Percentiles rank a stretch among this genome's conserved stretches.
phyloP scores from a whole-genome alignment of 495 filamentous ascomycete genomes.

The Viridothelium virens region DNA sequence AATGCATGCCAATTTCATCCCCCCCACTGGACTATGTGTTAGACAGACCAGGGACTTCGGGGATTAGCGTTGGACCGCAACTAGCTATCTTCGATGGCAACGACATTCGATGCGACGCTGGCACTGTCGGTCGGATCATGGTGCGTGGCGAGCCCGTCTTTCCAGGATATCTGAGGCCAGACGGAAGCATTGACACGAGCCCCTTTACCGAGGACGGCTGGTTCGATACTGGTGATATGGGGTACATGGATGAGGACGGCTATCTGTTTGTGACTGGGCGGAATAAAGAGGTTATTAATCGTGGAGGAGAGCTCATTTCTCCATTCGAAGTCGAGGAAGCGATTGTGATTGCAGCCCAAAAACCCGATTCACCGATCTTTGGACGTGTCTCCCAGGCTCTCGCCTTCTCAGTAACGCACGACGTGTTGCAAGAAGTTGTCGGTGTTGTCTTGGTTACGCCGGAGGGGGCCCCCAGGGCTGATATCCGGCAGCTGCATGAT shows the following conservation, averaged over 20 bases:
- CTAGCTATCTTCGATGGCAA: slow-evolving; percentile 35
- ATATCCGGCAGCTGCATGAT: slow-evolving; percentile 36
- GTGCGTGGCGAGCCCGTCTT: slow-evolving; percentile 42
- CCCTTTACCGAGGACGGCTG: slow-evolving; percentile 38
- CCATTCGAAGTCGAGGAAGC: slow-evolving; percentile 38
- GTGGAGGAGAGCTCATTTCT: slow-evolving; percentile 74
- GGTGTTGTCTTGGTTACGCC: slow-evolving; percentile 38
- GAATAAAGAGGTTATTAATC: slow-evolving; percentile 81
- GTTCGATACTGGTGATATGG: slow-evolving; percentile 46
- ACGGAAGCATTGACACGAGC: slow-evolving; percentile 33
- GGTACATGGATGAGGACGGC: slow-evolving; percentile 49
- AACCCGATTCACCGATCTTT: slow-evolving; percentile 30
- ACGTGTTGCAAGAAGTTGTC: slow-evolving; percentile 42
- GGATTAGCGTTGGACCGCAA: slow-evolving; percentile 38
- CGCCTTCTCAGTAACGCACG: slow-evolving; percentile 39
- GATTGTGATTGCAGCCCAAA: slow-evolving; percentile 25
- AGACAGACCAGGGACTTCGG: slow-evolving; percentile 40
- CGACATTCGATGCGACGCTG: slow-evolving; percentile 17
- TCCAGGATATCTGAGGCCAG: slow-evolving; percentile 36
- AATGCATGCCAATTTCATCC: slow-evolving; percentile 44
- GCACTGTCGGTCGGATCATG: slow-evolving; percentile 36
- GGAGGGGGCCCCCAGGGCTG: slow-evolving; percentile 27
- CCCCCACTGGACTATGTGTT: slow-evolving; percentile 38
- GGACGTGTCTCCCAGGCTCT: slow-evolving; percentile 36
- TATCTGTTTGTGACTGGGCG: slow-evolving; percentile 71